Conservation (phyloP, 2,329 filamentous ascomycete genomes). For the Ascosphaera apis region DNA sequence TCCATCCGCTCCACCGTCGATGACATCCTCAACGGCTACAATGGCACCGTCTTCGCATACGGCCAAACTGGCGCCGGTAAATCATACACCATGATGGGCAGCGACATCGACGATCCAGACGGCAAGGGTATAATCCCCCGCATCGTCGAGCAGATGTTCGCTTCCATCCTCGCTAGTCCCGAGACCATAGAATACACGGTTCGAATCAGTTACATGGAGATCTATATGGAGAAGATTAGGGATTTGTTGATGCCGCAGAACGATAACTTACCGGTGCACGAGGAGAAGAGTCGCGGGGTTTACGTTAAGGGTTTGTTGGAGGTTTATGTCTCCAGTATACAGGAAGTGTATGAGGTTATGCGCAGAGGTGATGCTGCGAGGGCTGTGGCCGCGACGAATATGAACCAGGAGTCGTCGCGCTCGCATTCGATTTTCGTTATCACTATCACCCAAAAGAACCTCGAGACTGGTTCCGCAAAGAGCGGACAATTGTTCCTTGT, state of each 20-base stretch:
- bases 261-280: conserved; percentile 92
- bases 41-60: conserved; percentile 96
- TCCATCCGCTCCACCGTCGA: conserved; percentile 91
- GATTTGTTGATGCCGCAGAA: conserved; percentile 83
- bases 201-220: conserved; percentile 97
- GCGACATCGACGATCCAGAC: conserved; percentile 73
- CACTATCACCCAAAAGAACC: conserved; percentile 91
- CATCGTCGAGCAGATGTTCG: conserved; percentile 94
- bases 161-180: conserved; percentile 76
- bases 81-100: conserved; percentile 97
- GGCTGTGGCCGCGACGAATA: conserved; percentile 90
- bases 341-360: conserved; percentile 94
- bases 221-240: conserved; percentile 97
- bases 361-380: conserved; percentile 70
- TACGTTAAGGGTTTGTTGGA: conserved; percentile 91
- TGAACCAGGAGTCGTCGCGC: conserved; percentile 96
- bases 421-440: conserved; percentile 98
- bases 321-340: conserved; percentile 85
- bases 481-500: conserved; percentile 93
- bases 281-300: conserved; percentile 86
- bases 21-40: conserved; percentile 97
- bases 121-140: conserved; percentile 87
- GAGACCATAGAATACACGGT: conserved; percentile 97
- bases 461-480: conserved; percentile 87
- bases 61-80: conserved; percentile 97